These are phyloP conservation scores for Cercospora sp. DNA, from an alignment of 2,329 filamentous ascomycete genomes.

Conservation along the genomic window DNA sequence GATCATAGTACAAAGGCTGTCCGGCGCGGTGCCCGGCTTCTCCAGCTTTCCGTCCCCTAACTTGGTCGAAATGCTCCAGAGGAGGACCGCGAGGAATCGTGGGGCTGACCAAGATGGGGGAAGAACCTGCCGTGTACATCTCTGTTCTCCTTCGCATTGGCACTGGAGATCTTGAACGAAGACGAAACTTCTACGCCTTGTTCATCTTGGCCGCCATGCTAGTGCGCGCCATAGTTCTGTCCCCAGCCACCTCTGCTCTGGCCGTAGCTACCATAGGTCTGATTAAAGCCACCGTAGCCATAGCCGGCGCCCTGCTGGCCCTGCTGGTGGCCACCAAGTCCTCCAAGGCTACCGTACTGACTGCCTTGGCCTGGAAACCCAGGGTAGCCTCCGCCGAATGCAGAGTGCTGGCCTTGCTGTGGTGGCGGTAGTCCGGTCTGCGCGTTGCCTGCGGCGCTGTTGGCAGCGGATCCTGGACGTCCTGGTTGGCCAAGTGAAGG, in stretches of 20 bases:
- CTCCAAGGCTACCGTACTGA: conserved; percentile 56
- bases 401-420: conserved; percentile 57
- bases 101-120: neutral
- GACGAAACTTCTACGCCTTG: neutral
- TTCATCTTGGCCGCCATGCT: conserved; percentile 19
- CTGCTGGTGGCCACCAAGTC: conserved; percentile 50
- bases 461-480: conserved; percentile 63
- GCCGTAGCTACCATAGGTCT: conserved; percentile 38
- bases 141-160: conserved; percentile 5
- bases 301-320: conserved; percentile 44
- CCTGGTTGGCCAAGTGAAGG: conserved; percentile 62
- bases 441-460: conserved; percentile 55
- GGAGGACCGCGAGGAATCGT: neutral
- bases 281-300: conserved; percentile 40
- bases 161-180: neutral
- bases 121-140: neutral
- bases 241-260: conserved; percentile 39
- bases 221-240: conserved; percentile 37
- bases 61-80: neutral
- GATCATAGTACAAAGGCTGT: conserved; percentile 11
- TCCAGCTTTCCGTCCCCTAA: neutral
- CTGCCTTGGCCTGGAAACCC: conserved; percentile 51
- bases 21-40: neutral
- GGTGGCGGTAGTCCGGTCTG: conserved; percentile 57
- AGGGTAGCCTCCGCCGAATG: conserved; percentile 57